A percentile compares a stretch with the other conserved stretches of the same genome.
Evolutionary conservation across 2,329 filamentous ascomycete species (phyloP).

Genomic region (Pseudogymnoascus sp.): DNA sequence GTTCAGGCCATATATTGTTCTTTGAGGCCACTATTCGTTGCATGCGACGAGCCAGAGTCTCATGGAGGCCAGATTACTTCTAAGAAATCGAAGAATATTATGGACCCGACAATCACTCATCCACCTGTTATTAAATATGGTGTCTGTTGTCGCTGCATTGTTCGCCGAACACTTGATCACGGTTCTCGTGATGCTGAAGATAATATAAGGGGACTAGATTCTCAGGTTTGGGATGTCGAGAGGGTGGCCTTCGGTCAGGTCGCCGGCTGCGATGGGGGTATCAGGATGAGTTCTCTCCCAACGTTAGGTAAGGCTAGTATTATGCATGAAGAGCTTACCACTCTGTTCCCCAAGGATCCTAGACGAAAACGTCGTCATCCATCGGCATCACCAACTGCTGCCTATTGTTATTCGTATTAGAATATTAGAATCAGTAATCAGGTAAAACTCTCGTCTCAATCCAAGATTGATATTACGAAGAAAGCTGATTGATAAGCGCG

Average conservation of each 20-base stretch:
- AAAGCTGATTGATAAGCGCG: not conserved
- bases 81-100: not conserved
- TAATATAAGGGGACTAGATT: no score
- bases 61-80: no score
- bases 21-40: no score
- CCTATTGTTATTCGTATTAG: not conserved
- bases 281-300: not conserved
- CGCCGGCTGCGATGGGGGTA: not conserved
- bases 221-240: not conserved
- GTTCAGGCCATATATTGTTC: no score
- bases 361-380: not conserved
- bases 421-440: no score
- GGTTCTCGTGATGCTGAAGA: no score
- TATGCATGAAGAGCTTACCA: not conserved
- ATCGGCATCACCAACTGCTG: conserved; percentile 19
- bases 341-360: not conserved
- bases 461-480: not conserved
- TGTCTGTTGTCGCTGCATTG: no score
- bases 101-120: no score
- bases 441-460: no score
- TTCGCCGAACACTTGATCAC: no score
- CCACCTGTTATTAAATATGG: no score
- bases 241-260: not conserved
- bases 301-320: not conserved
- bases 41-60: no score